Conservation (phyloP, 2,329 filamentous ascomycete species). For the Monilinia aucupariae region DNA sequence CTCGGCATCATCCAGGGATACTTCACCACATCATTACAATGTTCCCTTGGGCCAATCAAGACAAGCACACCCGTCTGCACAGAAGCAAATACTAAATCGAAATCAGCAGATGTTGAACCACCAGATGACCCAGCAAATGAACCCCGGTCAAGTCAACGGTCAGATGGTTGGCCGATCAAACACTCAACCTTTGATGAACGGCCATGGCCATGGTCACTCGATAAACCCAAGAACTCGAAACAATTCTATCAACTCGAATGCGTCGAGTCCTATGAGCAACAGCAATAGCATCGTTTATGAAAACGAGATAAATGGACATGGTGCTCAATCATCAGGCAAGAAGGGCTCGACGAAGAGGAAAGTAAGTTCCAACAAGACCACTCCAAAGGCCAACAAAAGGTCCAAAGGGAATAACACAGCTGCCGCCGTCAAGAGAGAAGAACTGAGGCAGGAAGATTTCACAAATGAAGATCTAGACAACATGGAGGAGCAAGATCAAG, state of each 20-base stretch:
- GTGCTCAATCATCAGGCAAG: neutral
- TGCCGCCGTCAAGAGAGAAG: neutral
- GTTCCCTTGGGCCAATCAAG: conserved; percentile 17
- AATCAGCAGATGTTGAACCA: conserved; percentile 38
- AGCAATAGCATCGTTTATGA: neutral
- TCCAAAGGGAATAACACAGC: neutral
- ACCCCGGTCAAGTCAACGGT: neutral
- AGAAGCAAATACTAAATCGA: conserved; percentile 39
- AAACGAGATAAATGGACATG: conserved; percentile 5
- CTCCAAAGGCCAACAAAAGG: conserved; percentile 1
- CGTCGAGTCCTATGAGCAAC: conserved; percentile 1
- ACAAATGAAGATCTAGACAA: conserved; percentile 6
- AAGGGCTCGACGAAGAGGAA: neutral
- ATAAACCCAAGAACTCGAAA: neutral
- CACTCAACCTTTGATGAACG: neutral
- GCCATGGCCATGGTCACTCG: neutral
- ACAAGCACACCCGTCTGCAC: neutral
- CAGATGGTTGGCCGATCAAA: neutral
- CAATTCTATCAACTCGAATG: neutral
- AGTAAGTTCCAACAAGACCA: neutral
- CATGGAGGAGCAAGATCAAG: conserved; percentile 32
- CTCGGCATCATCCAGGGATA: conserved; percentile 51
- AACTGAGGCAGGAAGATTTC: conserved; percentile 4
- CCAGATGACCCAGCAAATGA: neutral
- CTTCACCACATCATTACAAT: conserved; percentile 40